Percentiles rank a stretch among this genome's conserved stretches.
Conservation (phyloP, 495 filamentous ascomycete genomes). For the Xeromyces bisporus region DNA sequence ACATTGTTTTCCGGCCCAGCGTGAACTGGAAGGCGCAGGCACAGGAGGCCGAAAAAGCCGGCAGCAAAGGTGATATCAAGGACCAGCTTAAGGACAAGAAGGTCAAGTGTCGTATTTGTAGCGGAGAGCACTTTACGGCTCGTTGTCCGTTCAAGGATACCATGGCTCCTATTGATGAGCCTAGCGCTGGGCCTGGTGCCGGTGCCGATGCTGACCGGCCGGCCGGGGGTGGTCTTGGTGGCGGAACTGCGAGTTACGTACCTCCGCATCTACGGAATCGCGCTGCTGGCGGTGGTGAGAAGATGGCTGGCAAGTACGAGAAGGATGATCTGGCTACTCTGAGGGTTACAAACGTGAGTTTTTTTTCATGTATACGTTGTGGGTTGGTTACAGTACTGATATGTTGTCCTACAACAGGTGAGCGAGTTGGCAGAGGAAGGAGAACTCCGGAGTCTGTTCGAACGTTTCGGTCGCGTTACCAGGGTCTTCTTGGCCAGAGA, state of each 20-base stretch:
- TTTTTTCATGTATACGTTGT: conserved; percentile 2
- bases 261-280: conserved; percentile 79
- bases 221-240: conserved; percentile 40
- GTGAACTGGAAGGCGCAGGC: conserved; percentile 80
- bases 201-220: conserved; percentile 33
- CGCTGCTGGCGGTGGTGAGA: conserved; percentile 51
- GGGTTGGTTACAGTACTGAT: conserved; percentile 1
- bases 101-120: conserved; percentile 98
- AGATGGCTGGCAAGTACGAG: conserved; percentile 90
- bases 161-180: conserved; percentile 57
- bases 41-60: conserved; percentile 65
- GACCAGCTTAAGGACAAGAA: conserved; percentile 95
- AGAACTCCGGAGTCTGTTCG: conserved; percentile 93
- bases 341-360: conserved; percentile 86
- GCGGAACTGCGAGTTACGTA: conserved; percentile 68
- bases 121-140: conserved; percentile 95
- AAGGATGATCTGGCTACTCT: conserved; percentile 92
- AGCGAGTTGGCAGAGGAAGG: conserved; percentile 92
- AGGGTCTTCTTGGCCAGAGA: conserved; percentile 96
- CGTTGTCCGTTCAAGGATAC: conserved; percentile 81
- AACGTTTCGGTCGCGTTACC: conserved; percentile 88
- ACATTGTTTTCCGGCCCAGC: conserved; percentile 85
- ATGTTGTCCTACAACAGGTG: conserved; percentile 56
- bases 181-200: conserved; percentile 35
- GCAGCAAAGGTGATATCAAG: conserved; percentile 53